phyloP scores from a whole-genome alignment of 345 rosid genomes.

The Ceriops zippeliana region DNA sequence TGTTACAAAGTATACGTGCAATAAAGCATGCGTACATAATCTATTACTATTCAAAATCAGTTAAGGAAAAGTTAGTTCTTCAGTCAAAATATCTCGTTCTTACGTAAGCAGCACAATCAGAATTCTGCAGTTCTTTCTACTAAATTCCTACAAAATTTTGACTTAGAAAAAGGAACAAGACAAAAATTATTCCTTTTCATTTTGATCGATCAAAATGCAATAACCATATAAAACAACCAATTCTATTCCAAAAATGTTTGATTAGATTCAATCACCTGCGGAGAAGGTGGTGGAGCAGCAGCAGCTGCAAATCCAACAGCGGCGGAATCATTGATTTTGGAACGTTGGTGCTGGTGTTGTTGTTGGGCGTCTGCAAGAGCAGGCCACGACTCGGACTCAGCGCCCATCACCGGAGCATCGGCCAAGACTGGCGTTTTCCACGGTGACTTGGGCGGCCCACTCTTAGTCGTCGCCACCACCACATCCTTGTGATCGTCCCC shows the following conservation, averaged over 20 bases:
- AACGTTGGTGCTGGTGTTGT: constrained; percentile 38
- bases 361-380: constrained; percentile 72
- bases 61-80: too few relatives aligned
- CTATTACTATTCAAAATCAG: too few relatives aligned
- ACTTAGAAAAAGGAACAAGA: too few relatives aligned
- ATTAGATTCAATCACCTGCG: neutral
- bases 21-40: too few relatives aligned
- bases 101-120: too few relatives aligned
- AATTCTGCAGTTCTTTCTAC: too few relatives aligned
- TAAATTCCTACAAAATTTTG: too few relatives aligned
- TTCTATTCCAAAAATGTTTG: neutral
- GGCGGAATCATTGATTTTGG: constrained; percentile 26
- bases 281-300: constrained; percentile 12
- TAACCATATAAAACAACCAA: neutral
- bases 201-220: too few relatives aligned
- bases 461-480: neutral
- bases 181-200: too few relatives aligned
- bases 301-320: constrained; percentile 25
- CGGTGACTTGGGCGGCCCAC: constrained; percentile 53
- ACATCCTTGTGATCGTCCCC: constrained; percentile 49
- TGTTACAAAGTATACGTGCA: too few relatives aligned
- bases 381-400: constrained; percentile 75
- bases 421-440: constrained; percentile 65
- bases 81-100: too few relatives aligned
- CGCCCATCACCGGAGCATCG: constrained; percentile 68